Conservation (phyloP, 805 yeast genomes). For the Starmera quercuum region DNA sequence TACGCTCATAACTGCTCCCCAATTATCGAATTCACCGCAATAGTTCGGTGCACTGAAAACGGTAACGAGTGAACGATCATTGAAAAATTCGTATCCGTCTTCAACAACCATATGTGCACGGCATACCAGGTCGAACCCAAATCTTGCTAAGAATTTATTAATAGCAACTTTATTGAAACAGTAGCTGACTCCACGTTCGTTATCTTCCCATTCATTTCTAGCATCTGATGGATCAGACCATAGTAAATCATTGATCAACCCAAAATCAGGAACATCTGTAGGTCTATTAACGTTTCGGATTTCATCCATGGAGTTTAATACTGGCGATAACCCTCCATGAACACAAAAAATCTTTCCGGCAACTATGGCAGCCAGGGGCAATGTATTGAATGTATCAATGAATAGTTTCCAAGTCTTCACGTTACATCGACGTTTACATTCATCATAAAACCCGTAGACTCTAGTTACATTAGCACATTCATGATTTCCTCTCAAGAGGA, state of each 20-base stretch:
- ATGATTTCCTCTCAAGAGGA: conserved; percentile 95
- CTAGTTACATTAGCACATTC: conserved; percentile 98
- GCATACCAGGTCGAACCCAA: conserved; percentile 96
- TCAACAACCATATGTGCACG: conserved; percentile 99
- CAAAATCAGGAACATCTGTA: conserved; percentile 97
- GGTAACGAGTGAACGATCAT: conserved; percentile 93
- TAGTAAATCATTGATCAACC: conserved; percentile 87
- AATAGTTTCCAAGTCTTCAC: conserved; percentile 98
- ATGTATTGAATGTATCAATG: conserved; percentile 96
- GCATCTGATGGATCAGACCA: conserved; percentile 99
- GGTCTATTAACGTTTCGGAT: conserved; percentile 99
- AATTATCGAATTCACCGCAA: conserved; percentile 58
- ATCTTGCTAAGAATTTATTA: conserved; percentile 89
- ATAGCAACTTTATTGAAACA: conserved; percentile 99
- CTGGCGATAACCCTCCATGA: conserved; percentile 99
- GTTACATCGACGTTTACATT: conserved; percentile 96
- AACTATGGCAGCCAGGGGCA: conserved; percentile 96
- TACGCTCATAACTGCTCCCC: conserved; percentile 99
- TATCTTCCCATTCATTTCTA: conserved; percentile 97
- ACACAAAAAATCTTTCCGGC: conserved; percentile 97
- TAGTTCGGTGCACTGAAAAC: conserved; percentile 95
- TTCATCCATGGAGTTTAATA: conserved; percentile 96
- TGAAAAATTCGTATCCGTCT: conserved; percentile 96
- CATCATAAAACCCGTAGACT: conserved; percentile 97
- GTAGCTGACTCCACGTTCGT: conserved; percentile 97